Evolutionary conservation across 2,329 filamentous ascomycete species (phyloP).

Genomic region (Ophidiomyces ophidiicola): DNA sequence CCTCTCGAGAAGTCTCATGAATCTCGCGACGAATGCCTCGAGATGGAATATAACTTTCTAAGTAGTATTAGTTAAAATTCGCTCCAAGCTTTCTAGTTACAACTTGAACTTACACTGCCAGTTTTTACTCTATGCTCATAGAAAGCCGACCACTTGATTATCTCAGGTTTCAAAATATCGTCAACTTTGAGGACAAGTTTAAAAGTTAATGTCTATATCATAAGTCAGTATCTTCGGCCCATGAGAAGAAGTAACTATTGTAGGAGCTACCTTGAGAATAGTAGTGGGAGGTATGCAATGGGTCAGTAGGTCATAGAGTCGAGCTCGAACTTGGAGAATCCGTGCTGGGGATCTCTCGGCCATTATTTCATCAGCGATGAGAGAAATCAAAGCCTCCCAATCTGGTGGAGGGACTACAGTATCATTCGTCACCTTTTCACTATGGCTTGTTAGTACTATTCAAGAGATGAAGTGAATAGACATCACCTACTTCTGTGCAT

Average conservation of each 20-base stretch:
- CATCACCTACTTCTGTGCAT: conserved; percentile 72
- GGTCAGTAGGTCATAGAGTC: conserved; percentile 92
- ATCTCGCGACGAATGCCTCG: conserved; percentile 96
- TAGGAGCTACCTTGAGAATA: conserved; percentile 57
- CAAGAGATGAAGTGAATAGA: neutral
- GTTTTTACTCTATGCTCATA: conserved; percentile 91
- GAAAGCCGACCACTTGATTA: conserved; percentile 92
- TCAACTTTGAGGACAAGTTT: conserved; percentile 81
- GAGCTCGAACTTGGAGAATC: conserved; percentile 76
- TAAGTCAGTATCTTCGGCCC: conserved; percentile 1
- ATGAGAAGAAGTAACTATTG: neutral
- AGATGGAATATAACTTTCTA: conserved; percentile 93
- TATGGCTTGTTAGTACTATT: conserved; percentile 28
- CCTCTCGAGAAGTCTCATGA: conserved; percentile 93
- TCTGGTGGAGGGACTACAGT: conserved; percentile 90
- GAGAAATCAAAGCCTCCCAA: conserved; percentile 83
- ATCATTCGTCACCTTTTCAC: conserved; percentile 76
- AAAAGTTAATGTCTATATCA: conserved; percentile 63
- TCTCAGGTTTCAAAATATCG: conserved; percentile 76
- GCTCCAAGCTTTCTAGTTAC: neutral
- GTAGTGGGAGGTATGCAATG: conserved; percentile 95
- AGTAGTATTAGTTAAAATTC: conserved; percentile 6
- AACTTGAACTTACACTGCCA: conserved; percentile 45
- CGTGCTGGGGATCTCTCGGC: conserved; percentile 82
- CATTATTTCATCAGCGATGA: conserved; percentile 87